These are phyloP conservation scores for Trametes cingulata DNA, from an alignment of 768 basidiomycete genomes.

Conservation along the genomic window DNA sequence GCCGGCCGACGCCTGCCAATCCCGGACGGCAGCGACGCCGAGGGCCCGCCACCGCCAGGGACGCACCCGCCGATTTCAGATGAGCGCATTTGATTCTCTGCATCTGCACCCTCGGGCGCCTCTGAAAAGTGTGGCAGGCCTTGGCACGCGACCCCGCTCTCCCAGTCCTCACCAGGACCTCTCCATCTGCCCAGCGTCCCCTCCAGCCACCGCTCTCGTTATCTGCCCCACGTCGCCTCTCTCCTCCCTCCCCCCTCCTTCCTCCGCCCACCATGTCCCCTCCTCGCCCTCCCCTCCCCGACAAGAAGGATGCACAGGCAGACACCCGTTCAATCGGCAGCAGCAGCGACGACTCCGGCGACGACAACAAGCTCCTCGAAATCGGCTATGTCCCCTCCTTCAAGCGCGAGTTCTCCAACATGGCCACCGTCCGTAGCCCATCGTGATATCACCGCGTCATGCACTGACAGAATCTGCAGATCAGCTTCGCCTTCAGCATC, in stretches of 20 bases:
- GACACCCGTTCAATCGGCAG: slow-evolving; percentile 18
- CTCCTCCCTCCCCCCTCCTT: slow-evolving; percentile 12
- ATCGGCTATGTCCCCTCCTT: slow-evolving; percentile 79
- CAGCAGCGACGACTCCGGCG: slow-evolving; percentile 42
- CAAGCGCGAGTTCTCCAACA: slow-evolving; percentile 80
- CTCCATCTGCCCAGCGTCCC: neutral
- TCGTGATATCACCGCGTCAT: neutral
- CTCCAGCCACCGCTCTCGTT: slow-evolving; percentile 10
- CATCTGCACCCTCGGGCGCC: neutral
- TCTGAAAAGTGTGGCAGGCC: slow-evolving; percentile 1
- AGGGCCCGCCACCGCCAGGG: no score
- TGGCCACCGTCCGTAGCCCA: slow-evolving; percentile 60
- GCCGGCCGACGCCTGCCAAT: slow-evolving; percentile 1
- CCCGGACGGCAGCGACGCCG: neutral
- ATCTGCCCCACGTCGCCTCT: slow-evolving; percentile 12
- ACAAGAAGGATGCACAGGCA: slow-evolving; percentile 16
- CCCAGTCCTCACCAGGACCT: neutral
- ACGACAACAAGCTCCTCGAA: slow-evolving; percentile 64
- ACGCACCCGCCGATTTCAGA: no score
- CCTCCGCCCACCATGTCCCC: slow-evolving; percentile 19
- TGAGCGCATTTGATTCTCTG: neutral
- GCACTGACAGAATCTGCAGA: slow-evolving; percentile 37
- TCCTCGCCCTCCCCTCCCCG: slow-evolving; percentile 2
- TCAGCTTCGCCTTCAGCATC: slow-evolving; percentile 77
- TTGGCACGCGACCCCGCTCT: slow-evolving; percentile 16